These are phyloP conservation scores for Vitis rupestris DNA, from an alignment of 164 flowering plant species.

Conservation along the genomic window DNA sequence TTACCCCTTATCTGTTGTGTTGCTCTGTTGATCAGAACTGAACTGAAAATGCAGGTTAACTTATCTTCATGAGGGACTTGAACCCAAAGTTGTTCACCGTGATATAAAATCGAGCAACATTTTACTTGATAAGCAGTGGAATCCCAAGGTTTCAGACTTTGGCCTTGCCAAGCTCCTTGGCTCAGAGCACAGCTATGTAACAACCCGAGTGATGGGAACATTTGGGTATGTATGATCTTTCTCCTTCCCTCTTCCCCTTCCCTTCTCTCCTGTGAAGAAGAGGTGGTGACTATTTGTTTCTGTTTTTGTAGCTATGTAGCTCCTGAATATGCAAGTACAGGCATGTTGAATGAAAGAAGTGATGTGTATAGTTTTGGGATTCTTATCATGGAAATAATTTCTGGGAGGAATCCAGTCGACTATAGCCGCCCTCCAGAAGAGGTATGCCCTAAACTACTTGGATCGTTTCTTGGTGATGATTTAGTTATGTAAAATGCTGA, in stretches of 20 bases:
- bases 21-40: neutral
- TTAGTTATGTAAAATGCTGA: neutral
- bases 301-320: constrained; percentile 55
- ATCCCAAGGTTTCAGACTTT: constrained; percentile 75
- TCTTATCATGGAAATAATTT: constrained; percentile 60
- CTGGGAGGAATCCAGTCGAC: constrained; percentile 71
- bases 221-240: constrained; percentile 45
- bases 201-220: constrained; percentile 79
- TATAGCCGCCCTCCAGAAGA: constrained; percentile 63
- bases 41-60: constrained; percentile 42
- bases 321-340: constrained; percentile 76
- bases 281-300: constrained; percentile 3
- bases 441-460: constrained; percentile 31
- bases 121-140: constrained; percentile 69
- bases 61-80: constrained; percentile 82
- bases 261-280: neutral
- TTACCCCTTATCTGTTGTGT: neutral
- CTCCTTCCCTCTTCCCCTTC: neutral
- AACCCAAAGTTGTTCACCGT: constrained; percentile 81
- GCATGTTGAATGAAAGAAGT: constrained; percentile 69
- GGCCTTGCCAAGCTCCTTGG: constrained; percentile 75
- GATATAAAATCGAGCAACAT: constrained; percentile 80
- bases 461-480: neutral
- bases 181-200: constrained; percentile 54
- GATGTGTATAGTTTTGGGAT: constrained; percentile 73